These are phyloP conservation scores for Dioscorea cayenensis DNA, from an alignment of 116 monocot species.

Conservation along the genomic window DNA sequence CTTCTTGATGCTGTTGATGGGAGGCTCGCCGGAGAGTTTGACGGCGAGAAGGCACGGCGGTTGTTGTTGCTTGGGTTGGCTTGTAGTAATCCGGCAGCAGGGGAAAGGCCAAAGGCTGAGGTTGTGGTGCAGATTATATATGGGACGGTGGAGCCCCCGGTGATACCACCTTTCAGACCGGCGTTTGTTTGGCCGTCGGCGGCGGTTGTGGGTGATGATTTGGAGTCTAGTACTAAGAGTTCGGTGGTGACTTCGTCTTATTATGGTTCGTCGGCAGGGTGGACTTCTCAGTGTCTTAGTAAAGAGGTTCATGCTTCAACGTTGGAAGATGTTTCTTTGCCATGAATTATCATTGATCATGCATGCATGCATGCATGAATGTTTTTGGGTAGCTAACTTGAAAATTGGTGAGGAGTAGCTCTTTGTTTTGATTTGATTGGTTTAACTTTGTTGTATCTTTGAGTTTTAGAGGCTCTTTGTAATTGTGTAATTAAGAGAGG, in stretches of 20 bases:
- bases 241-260: constrained; percentile 11
- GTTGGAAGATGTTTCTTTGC: background rate
- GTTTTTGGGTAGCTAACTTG: too few species aligned
- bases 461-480: too few species aligned
- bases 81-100: constrained; percentile 58
- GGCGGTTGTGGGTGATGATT: constrained; percentile 1
- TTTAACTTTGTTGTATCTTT: too few species aligned
- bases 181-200: constrained; percentile 58
- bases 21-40: constrained; percentile 20
- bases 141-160: constrained; percentile 32
- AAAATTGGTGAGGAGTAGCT: too few species aligned
- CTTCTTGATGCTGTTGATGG: constrained; percentile 56
- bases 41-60: constrained; percentile 34
- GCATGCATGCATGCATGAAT: too few species aligned
- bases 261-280: constrained; percentile 23
- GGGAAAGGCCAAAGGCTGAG: constrained; percentile 52
- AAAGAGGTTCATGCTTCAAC: background rate
- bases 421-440: too few species aligned
- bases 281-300: constrained; percentile 9
- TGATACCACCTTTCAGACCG: constrained; percentile 52
- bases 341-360: too few species aligned
- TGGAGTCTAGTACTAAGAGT: constrained; percentile 4
- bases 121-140: constrained; percentile 47
- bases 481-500: too few species aligned
- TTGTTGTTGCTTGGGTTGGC: constrained; percentile 70